Evolutionary conservation across 1,139 yeast species (phyloP).

Genomic region (Lodderomyces parapsilosis): DNA sequence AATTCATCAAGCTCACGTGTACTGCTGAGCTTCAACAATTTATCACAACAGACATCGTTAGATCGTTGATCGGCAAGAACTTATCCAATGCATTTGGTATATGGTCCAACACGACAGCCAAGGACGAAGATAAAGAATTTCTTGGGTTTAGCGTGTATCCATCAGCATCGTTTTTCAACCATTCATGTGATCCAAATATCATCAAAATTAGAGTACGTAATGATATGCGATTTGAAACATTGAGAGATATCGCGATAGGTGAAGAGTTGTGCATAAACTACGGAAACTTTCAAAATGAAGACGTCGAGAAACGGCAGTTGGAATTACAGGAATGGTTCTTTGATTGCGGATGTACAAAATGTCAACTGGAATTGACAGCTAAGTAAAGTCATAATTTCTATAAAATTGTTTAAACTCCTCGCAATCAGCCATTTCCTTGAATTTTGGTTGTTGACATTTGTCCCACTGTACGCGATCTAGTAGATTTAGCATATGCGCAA

Average conservation of each 20-base stretch:
- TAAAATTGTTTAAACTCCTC: slow-evolving; percentile 54
- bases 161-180: slow-evolving; percentile 69
- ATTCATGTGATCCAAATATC: slow-evolving; percentile 58
- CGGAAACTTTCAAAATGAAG: slow-evolving; percentile 50
- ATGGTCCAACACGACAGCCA: slow-evolving; percentile 48
- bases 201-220: slow-evolving; percentile 24
- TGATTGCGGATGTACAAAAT: slow-evolving; percentile 52
- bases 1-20: slow-evolving; percentile 46
- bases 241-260: slow-evolving; percentile 31
- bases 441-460: slow-evolving; percentile 59
- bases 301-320: slow-evolving; percentile 40
- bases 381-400: slow-evolving; percentile 43
- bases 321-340: slow-evolving; percentile 61
- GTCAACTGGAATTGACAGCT: slow-evolving; percentile 21
- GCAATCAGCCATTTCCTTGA: slow-evolving; percentile 61
- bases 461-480: slow-evolving; percentile 74
- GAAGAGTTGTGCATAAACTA: slow-evolving; percentile 65
- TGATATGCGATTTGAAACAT: slow-evolving; percentile 24
- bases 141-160: slow-evolving; percentile 69
- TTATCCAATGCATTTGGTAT: slow-evolving; percentile 77
- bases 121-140: slow-evolving; percentile 54
- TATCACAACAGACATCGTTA: slow-evolving; percentile 40
- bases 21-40: slow-evolving; percentile 34
- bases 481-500: slow-evolving; percentile 57
- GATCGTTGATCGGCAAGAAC: slow-evolving; percentile 58